Evolutionary conservation across 1,139 yeast genomes (phyloP), one percentile per base, ranked within the genome.

Genomic region (Sugiyamaella paludigena): DNA sequence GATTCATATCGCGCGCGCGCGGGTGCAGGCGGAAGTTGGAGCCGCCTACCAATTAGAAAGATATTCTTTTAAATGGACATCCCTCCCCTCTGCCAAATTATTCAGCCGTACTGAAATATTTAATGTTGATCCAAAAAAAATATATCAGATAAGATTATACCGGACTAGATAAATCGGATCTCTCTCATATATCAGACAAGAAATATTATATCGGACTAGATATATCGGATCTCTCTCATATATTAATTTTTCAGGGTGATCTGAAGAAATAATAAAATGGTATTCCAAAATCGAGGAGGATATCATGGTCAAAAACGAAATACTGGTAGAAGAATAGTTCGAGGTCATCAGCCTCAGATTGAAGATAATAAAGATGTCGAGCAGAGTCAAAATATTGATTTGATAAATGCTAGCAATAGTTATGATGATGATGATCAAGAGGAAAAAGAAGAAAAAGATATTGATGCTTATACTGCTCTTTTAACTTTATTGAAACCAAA

Each of bases 381-480:
- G 12, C 16, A 31, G 36, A 31, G 4, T 15, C 56, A 19, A 13
- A 32, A 12, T 28, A 15, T 28, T 9, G 30, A 16, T 33, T 5
- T 3, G 15, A 16, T 13, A 19, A 37, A n/a, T n/a, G 56, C 36
- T 12, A 36, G 40, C 42, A 15, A 19, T 30, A 51, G 29, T 36
- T 13, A 36, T n/a, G 44, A 28, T 24, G 61, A 57, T 10, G 55
- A 51, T 5, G 63, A 52, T 2, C 58, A 48, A 8, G 62, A 59
- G 6, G 56, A 48, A 4, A 61, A 41, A n/a, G 55, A 41, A 11
- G 56, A 46, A 28, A 58, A 49, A 10, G 64, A 58, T 12, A 62
- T 54, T n/a, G 63, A 48, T 28, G 59, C 94, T 0, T 87, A 87
- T 64, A 78, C 80, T 58, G 95, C 96, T 0, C 71, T 89, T 47